Conservation (phyloP, 306 rosid genomes). For the Comarum palustre region DNA sequence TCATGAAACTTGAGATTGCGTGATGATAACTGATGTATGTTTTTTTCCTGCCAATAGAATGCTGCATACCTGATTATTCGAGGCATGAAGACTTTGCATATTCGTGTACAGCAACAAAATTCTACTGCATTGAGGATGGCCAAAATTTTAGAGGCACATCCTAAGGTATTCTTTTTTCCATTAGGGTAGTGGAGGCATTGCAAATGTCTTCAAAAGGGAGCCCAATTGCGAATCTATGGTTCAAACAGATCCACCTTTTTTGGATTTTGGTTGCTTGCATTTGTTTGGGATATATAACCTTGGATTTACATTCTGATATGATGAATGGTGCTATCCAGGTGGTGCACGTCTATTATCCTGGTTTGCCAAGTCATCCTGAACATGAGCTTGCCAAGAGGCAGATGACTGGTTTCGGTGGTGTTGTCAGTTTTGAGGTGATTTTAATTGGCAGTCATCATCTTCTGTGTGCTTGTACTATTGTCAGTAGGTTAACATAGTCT, state of each 20-base stretch:
- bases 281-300: not conserved
- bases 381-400: slow-evolving; percentile 85
- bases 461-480: not conserved
- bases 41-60: slow-evolving; percentile 52
- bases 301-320: slow-evolving; percentile 18
- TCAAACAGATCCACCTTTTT: not conserved
- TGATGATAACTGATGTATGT: not conserved
- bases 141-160: slow-evolving; percentile 92
- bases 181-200: not conserved
- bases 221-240: not conserved
- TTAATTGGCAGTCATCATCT: slow-evolving; percentile 3
- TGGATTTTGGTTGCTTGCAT: not conserved
- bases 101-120: slow-evolving; percentile 94
- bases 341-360: slow-evolving; percentile 84
- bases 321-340: slow-evolving; percentile 52
- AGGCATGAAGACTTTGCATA: slow-evolving; percentile 96
- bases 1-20: not conserved
- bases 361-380: slow-evolving; percentile 87
- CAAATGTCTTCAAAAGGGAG: not conserved
- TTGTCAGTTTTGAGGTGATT: slow-evolving; percentile 88
- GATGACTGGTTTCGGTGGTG: slow-evolving; percentile 98
- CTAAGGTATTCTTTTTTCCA: slow-evolving; percentile 50
- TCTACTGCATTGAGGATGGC: slow-evolving; percentile 81
- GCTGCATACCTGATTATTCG: slow-evolving; percentile 92
- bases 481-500: not conserved